phyloP scores from a whole-genome alignment of 495 filamentous ascomycete species.

The Chaetomium fimeti region DNA sequence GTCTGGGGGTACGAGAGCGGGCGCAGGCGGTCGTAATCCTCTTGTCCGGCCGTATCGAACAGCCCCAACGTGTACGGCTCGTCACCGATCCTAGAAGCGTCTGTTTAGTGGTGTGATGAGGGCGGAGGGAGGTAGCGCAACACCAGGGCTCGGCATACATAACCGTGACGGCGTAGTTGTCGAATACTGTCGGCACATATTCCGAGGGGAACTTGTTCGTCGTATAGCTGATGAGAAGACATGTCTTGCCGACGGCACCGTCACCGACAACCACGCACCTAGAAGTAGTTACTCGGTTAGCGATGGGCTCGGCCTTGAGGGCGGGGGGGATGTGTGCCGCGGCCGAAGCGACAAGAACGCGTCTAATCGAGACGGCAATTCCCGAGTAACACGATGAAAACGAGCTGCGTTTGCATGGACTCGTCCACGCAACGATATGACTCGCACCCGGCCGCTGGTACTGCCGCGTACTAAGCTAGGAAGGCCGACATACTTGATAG shows the following conservation, averaged over 20 bases:
- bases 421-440: slow-evolving; percentile 5
- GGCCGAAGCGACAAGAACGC: slow-evolving; percentile 21
- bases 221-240: slow-evolving; percentile 96
- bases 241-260: slow-evolving; percentile 98
- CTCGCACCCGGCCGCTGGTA: neutral
- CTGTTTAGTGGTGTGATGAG: slow-evolving; percentile 18
- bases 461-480: slow-evolving; percentile 10
- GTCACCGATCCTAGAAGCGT: slow-evolving; percentile 81
- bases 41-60: slow-evolving; percentile 98
- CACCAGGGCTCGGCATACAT: slow-evolving; percentile 67
- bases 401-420: slow-evolving; percentile 10
- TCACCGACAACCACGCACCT: slow-evolving; percentile 99
- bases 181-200: slow-evolving; percentile 99
- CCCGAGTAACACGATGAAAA: neutral
- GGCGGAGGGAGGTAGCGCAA: neutral
- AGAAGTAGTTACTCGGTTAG: slow-evolving; percentile 25
- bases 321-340: neutral
- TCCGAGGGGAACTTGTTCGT: slow-evolving; percentile 99
- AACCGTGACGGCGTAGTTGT: slow-evolving; percentile 99
- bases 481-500: slow-evolving; percentile 68
- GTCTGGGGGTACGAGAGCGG: slow-evolving; percentile 97
- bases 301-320: slow-evolving; percentile 6
- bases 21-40: slow-evolving; percentile 97
- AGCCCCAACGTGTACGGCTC: slow-evolving; percentile 96
- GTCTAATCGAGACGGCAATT: slow-evolving; percentile 2